A percentile compares a stretch with the other conserved stretches of the same genome.
These are phyloP conservation scores for Gastrolobium villosum DNA, from an alignment of 306 rosid genomes.

Conservation along the genomic window DNA sequence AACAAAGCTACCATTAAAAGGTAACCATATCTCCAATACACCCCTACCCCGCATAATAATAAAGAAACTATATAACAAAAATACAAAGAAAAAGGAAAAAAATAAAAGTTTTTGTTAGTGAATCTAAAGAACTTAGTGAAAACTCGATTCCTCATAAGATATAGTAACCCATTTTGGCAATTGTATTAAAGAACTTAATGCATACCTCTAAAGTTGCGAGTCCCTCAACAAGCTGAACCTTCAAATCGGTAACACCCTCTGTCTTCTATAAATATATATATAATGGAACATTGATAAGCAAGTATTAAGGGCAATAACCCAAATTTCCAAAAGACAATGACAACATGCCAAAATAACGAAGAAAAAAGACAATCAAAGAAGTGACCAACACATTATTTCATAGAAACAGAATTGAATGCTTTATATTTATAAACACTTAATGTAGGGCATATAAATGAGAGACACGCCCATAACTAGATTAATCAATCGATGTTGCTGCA, in stretches of 20 bases:
- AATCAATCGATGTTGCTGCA: not conserved
- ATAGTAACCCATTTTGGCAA: not conserved
- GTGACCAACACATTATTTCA: constrained; percentile 13
- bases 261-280: constrained; percentile 56
- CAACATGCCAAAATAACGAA: not conserved
- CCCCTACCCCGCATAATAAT: constrained; percentile 12
- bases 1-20: constrained; percentile 32
- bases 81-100: constrained; percentile 29
- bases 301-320: not conserved
- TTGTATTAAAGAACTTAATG: constrained; percentile 6
- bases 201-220: constrained; percentile 79
- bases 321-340: constrained; percentile 2
- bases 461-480: not conserved
- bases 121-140: too few relatives aligned
- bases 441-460: not conserved
- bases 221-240: constrained; percentile 76
- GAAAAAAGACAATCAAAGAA: constrained; percentile 22
- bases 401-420: constrained; percentile 16
- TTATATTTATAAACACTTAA: not conserved
- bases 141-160: not conserved
- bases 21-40: constrained; percentile 42
- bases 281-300: constrained; percentile 17
- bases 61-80: constrained; percentile 48
- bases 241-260: constrained; percentile 68
- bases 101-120: too few relatives aligned